Conservation (phyloP, 352 stramenopile genomes). For the Phytophthora citrophthora region DNA sequence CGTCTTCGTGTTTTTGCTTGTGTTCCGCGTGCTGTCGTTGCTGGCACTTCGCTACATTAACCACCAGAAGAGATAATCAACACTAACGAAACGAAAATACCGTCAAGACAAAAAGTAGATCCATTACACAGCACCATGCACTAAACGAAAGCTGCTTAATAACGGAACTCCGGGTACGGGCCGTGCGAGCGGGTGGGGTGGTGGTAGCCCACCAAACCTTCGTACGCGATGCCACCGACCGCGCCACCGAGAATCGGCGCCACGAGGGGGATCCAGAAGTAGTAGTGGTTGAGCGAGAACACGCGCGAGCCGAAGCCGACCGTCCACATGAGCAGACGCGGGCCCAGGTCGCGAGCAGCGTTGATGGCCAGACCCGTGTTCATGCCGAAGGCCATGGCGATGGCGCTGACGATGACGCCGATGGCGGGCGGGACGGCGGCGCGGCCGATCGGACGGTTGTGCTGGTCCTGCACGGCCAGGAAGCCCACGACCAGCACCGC, state of each 20-base stretch:
- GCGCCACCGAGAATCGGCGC: slow-evolving; percentile 67
- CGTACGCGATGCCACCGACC: slow-evolving; percentile 64
- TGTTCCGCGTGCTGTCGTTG: slow-evolving; percentile 32
- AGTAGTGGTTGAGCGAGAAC: slow-evolving; percentile 70
- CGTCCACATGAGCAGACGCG: slow-evolving; percentile 67
- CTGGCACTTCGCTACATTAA: slow-evolving; percentile 15
- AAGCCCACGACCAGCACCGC: slow-evolving; percentile 69
- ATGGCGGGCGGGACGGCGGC: slow-evolving; percentile 77
- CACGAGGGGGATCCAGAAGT: slow-evolving; percentile 76
- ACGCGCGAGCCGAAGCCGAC: slow-evolving; percentile 72
- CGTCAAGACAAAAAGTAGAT: neutral
- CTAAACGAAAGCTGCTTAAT: slow-evolving; percentile 7
- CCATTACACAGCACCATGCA: neutral
- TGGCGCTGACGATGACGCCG: slow-evolving; percentile 71
- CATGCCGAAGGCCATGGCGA: slow-evolving; percentile 79
- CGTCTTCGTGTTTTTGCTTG: slow-evolving; percentile 34
- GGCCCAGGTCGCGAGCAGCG: slow-evolving; percentile 70
- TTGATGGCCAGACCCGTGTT: slow-evolving; percentile 84
- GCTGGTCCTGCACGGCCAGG: slow-evolving; percentile 71
- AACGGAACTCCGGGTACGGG: slow-evolving; percentile 31
- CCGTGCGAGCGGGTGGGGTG: slow-evolving; percentile 45
- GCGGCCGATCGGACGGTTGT: slow-evolving; percentile 73
- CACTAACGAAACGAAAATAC: too few relatives aligned
- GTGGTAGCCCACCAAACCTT: slow-evolving; percentile 59
- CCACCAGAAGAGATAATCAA: slow-evolving; percentile 25